Evolutionary conservation across 2,329 filamentous ascomycete species (phyloP), one percentile per base, ranked within the genome.

Genomic region (Epichloe sibirici): DNA sequence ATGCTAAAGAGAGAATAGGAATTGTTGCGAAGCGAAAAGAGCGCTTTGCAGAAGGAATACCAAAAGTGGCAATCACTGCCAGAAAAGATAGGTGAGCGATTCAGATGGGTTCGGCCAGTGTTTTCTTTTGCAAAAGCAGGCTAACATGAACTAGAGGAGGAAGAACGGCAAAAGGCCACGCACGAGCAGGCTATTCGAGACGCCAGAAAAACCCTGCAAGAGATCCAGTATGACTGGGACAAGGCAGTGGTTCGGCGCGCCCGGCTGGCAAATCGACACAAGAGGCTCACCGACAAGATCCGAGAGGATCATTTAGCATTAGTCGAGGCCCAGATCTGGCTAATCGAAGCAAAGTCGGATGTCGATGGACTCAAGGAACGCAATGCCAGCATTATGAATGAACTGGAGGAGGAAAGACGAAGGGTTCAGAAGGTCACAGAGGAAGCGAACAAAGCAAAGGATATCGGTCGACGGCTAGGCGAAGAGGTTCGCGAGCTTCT

Each of bases 291-390:
- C 7, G 74, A 77, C n/a, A 63, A 68, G 21, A 76, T 95, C 45
- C 78, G 80, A 13, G 67, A 73, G 48, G 74, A 81, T 5, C 81
- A 86, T 50, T 75, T 83, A 45, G 76, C 78, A 13, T 69, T 88
- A 11, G 67, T 90, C 15, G 82, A 90, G 60, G 81, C 79, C 2
- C 78, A 87, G 58, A 75, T 96, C 45, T 75, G 82, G 55, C 71
- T 79, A 0, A 78, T 94, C 34, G 93, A 98, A 71, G 90, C 89
- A 1, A 67, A 74, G n/a, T 96, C 90, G 0, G 93, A 98, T 61
- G 67, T 86, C 3, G 74, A 81, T 45, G 78, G 79, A 5, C 73
- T 96, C n/a, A 78, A 80, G 59, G 71, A 72, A 15, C 82, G 83
- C 53, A 88, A 89, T 59, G 60, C 66, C 8, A 73, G 79, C 47